Conservation (phyloP, 2,329 filamentous ascomycete genomes). For the Chlorencoelia australis region DNA sequence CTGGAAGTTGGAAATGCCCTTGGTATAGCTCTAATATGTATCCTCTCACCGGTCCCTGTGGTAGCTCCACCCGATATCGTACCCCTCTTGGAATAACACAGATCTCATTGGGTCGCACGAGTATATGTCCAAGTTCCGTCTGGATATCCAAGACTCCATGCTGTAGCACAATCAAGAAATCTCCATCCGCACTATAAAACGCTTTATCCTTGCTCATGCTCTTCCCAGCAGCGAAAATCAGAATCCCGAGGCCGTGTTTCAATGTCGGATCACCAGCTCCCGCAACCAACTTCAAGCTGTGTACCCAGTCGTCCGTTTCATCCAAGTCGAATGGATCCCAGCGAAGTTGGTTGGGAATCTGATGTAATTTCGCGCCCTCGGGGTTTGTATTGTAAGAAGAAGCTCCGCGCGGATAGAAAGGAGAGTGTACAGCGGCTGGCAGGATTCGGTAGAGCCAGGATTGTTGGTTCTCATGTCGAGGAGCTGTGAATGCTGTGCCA, state of each 20-base stretch:
- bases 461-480: slow-evolving; percentile 45
- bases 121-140: slow-evolving; percentile 64
- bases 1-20: slow-evolving; percentile 61
- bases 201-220: slow-evolving; percentile 66
- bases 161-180: slow-evolving; percentile 67
- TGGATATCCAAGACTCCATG: slow-evolving; percentile 65
- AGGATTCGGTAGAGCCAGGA: slow-evolving; percentile 49
- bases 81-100: slow-evolving; percentile 66
- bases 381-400: slow-evolving; percentile 35
- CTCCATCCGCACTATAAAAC: slow-evolving; percentile 78
- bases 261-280: slow-evolving; percentile 70
- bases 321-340: slow-evolving; percentile 67
- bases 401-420: slow-evolving; percentile 35
- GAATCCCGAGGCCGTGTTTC: slow-evolving; percentile 71
- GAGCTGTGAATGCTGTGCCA: slow-evolving; percentile 47
- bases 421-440: slow-evolving; percentile 41
- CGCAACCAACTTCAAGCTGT: slow-evolving; percentile 55
- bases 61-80: slow-evolving; percentile 61
- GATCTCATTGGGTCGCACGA: slow-evolving; percentile 72
- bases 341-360: slow-evolving; percentile 71
- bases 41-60: slow-evolving; percentile 51
- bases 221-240: slow-evolving; percentile 68
- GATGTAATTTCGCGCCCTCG: slow-evolving; percentile 38
- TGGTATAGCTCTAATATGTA: slow-evolving; percentile 70
- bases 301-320: slow-evolving; percentile 57